phyloP scores from a whole-genome alignment of 163 green algal genomes.

The Scenedesmus sp. region DNA sequence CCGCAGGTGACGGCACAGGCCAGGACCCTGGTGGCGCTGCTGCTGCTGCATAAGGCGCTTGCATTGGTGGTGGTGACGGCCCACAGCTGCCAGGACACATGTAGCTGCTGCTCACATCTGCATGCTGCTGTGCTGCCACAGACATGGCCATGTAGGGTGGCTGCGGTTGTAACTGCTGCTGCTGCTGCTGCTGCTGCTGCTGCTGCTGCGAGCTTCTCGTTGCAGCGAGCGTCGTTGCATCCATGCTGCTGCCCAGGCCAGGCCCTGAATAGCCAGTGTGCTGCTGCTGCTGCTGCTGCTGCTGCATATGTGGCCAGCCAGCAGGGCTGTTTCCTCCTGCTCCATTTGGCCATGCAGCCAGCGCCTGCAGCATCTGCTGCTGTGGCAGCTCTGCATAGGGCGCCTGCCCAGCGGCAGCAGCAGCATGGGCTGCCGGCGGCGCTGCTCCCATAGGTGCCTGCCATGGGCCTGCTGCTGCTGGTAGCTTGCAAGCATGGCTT shows the following conservation, averaged over 20 bases:
- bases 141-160: neutral
- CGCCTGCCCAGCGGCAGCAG: neutral
- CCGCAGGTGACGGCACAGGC: neutral
- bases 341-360: constrained; percentile 14
- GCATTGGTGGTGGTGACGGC: neutral
- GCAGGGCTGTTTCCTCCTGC: neutral
- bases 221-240: neutral
- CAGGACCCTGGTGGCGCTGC: neutral
- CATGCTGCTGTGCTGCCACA: neutral
- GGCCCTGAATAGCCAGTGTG: neutral
- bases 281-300: constrained; percentile 30
- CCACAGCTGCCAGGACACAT: neutral
- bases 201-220: neutral
- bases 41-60: constrained; percentile 1
- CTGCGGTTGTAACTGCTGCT: constrained; percentile 7
- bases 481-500: neutral
- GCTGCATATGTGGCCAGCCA: neutral
- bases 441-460: neutral
- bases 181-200: neutral
- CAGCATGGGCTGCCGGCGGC: neutral
- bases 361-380: constrained; percentile 25
- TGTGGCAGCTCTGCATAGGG: neutral
- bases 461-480: neutral
- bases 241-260: neutral
- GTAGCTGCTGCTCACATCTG: neutral